Conservation (phyloP, 2,329 filamentous ascomycete genomes). For the Magnaporthiopsis rhizophila region DNA sequence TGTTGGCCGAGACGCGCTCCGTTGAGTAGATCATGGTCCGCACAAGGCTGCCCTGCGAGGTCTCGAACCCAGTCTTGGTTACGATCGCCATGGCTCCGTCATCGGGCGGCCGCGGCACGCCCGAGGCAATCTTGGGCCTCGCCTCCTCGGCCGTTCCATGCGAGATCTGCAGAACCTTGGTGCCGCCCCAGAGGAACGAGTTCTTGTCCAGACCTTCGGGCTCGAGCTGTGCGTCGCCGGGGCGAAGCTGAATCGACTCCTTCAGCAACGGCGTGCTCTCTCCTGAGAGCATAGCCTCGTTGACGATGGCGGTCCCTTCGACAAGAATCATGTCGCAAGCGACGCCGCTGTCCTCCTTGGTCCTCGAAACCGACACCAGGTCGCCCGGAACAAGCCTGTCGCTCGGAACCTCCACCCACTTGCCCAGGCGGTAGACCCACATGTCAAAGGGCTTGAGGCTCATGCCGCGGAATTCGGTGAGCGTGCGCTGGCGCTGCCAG, state of each 20-base stretch:
- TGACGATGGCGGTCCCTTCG: conserved; percentile 93
- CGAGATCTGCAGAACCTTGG: conserved; percentile 92
- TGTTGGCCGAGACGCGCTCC: conserved; percentile 97
- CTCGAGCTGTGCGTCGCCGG: conserved; percentile 71
- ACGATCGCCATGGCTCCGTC: conserved; percentile 91
- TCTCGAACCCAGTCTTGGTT: conserved; percentile 97
- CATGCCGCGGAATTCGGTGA: conserved; percentile 97
- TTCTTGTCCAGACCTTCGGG: conserved; percentile 94
- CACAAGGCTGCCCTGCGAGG: conserved; percentile 93
- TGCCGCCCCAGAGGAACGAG: conserved; percentile 91
- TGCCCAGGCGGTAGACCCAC: conserved; percentile 78
- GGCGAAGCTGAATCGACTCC: conserved; percentile 87
- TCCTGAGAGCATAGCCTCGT: conserved; percentile 98
- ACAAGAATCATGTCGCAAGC: conserved; percentile 95
- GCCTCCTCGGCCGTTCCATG: conserved; percentile 76
- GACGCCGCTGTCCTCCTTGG: conserved; percentile 94
- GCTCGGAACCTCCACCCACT: conserved; percentile 83
- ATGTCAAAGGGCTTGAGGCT: conserved; percentile 98
- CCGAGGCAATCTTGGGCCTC: conserved; percentile 61
- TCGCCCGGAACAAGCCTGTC: conserved; percentile 91
- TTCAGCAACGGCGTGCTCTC: conserved; percentile 96
- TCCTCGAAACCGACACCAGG: conserved; percentile 82
- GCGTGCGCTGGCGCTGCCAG: conserved; percentile 93
- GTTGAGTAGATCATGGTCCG: conserved; percentile 99
- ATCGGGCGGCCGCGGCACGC: conserved; percentile 78